These are phyloP conservation scores for Hamigera avellanea DNA, from an alignment of 495 filamentous ascomycete species.

Conservation along the genomic window DNA sequence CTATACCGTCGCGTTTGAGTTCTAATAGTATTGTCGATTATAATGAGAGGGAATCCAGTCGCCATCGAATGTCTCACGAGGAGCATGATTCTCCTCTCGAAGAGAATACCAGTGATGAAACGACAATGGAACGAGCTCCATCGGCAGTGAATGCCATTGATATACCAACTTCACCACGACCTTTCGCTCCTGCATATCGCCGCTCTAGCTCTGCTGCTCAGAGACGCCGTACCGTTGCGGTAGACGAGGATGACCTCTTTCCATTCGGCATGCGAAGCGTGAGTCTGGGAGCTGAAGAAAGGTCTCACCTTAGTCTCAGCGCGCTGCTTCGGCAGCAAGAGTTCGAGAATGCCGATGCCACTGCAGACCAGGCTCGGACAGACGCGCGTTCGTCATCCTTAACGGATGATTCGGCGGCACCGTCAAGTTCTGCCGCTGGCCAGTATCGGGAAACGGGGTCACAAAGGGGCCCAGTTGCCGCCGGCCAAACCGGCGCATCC, in stretches of 20 bases:
- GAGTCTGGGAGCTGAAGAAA: conserved; percentile 61
- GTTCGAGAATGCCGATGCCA: conserved; percentile 12
- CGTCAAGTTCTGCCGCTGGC: conserved; percentile 30
- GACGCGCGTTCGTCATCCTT: conserved; percentile 14
- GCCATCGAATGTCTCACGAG: conserved; percentile 12
- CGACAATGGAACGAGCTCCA: conserved; percentile 31
- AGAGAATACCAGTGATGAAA: conserved; percentile 23
- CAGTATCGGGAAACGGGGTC: conserved; percentile 24
- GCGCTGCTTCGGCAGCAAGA: conserved; percentile 39
- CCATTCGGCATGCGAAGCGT: conserved; percentile 61
- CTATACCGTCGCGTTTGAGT: conserved; percentile 83
- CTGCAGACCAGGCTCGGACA: conserved; percentile 17
- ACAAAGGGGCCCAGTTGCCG: conserved; percentile 18
- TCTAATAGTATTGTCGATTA: conserved; percentile 80
- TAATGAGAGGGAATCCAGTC: conserved; percentile 21
- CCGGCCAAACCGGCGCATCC: conserved; percentile 27
- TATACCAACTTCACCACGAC: conserved; percentile 67
- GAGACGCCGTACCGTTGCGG: conserved; percentile 37
- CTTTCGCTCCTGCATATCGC: conserved; percentile 47
- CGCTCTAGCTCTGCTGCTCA: conserved; percentile 74
- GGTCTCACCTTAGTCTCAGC: conserved; percentile 47
- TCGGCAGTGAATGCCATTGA: conserved; percentile 58
- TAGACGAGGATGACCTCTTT: conserved; percentile 51
- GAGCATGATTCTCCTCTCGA: conserved; percentile 26
- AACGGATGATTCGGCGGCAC: conserved; percentile 22